Base-by-base conservation (phyloP, 1,284 basidiomycete species). In the Trichosporon coremiiforme region DNA sequence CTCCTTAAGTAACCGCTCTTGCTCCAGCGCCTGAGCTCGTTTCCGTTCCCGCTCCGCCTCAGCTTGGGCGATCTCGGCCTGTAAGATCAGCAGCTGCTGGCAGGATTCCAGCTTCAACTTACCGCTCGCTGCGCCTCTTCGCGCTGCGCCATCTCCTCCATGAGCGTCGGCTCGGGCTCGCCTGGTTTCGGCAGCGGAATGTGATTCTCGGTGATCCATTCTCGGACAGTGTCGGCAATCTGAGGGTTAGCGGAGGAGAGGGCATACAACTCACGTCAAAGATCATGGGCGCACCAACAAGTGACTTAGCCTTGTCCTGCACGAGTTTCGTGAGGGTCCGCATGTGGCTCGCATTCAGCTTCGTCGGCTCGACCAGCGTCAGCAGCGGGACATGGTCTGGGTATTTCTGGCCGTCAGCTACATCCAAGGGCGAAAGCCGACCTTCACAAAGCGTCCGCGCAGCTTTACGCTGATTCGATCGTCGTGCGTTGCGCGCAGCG, bases 71-170 rank as follows among this genome's bases (percentile, higher is more conserved):
- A 68, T 74, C 65, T 77, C 76, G 0, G 77, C 77, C 79, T 79
- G 66, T 6, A 20, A 15, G 13, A 15, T 66, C 12, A 41, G 25
- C 53, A 70, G 69, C 41, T 9, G 20, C 25, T 50, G 3, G 22
- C 47, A 20, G 20, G 6, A 6, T 22, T 29, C 15, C 8, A 17
- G 29, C 12, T 5, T 35, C 33, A 4, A 78, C 81, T 75, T 65
- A 84, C 84, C 4, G 79, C 79, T 70, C 75, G 67, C 68, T 83
- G 73, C 15, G 70, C 81, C 31, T 82, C 81, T 66, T 83, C 84
- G 36, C 84, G 71, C 35, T 78, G 71, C 4, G 81, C 81, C 74
- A 80, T 82, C 73, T 82, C 79, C 57, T 83, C 84, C 78, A 83
- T 79, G 35, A 84, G 70, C 13, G 78, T 82, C 7, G 79, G 80